Evolutionary conservation across 768 basidiomycete species (phyloP).

Genomic region (Gelatoporia subvermispora): DNA sequence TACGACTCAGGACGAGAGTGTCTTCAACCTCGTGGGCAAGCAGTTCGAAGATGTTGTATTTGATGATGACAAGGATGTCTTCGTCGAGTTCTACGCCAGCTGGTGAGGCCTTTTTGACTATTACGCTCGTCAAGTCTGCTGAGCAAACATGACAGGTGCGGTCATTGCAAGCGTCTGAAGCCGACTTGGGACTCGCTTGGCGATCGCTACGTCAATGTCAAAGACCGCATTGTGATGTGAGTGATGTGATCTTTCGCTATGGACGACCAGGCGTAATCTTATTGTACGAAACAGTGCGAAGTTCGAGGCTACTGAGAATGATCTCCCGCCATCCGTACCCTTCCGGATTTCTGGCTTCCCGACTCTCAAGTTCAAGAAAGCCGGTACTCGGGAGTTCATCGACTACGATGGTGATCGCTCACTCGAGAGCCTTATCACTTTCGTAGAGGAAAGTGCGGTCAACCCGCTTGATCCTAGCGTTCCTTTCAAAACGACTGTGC

Average conservation of each 20-base stretch:
- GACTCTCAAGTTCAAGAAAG: constrained; percentile 93
- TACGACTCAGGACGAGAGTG: constrained; percentile 73
- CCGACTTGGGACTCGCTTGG: constrained; percentile 91
- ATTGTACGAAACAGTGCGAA: constrained; percentile 61
- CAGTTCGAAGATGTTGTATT: constrained; percentile 84
- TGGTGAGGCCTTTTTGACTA: constrained; percentile 52
- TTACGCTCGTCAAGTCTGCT: constrained; percentile 2
- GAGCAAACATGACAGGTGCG: no score
- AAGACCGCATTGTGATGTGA: constrained; percentile 77
- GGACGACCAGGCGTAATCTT: not conserved
- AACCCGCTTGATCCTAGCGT: constrained; percentile 52
- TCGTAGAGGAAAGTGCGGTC: constrained; percentile 77
- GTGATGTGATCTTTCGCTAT: constrained; percentile 19
- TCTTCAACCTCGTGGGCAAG: constrained; percentile 80
- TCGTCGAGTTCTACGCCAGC: constrained; percentile 94
- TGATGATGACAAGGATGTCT: constrained; percentile 89
- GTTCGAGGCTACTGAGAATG: constrained; percentile 95
- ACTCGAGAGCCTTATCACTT: constrained; percentile 78
- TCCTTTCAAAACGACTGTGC: constrained; percentile 16
- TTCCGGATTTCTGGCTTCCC: constrained; percentile 92
- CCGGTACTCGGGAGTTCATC: constrained; percentile 79
- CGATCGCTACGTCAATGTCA: constrained; percentile 72
- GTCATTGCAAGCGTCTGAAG: constrained; percentile 95
- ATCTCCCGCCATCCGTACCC: constrained; percentile 80
- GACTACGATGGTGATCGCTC: constrained; percentile 94